Base-by-base conservation (phyloP, 805 yeast species). In the Kodamaea leandrae region DNA sequence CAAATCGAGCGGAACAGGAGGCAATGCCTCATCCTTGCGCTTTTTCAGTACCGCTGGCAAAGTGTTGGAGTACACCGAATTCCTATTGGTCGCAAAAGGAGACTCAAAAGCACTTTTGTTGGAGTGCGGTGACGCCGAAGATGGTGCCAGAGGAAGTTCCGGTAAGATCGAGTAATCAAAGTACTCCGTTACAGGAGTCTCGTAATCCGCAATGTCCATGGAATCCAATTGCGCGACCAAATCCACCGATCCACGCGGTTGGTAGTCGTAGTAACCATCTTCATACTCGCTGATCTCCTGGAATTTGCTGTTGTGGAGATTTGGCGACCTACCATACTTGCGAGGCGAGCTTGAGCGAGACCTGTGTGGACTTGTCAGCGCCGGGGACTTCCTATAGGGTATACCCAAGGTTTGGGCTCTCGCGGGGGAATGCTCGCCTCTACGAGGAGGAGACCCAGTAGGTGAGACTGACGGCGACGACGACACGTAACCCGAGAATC, bases 1-100 rank as follows among this genome's bases (percentile, higher is more conserved):
- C 14, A 78, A 50, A 33, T 67, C 70, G 4, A 73, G 50, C 4
- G 78, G 77, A 2, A 71, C 59, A 0, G 71, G 70, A 0, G 78
- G 78, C 8, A 72, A 53, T 3, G 41, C 51, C 8, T 52, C 58
- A 18, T 51, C 51, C 29, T 52, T 55, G 15, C 48, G 37, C 20
- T 16, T 6, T 44, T 36, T 13, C 38, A 46, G 19, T 36, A 39
- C 13, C 19, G 42, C n/a, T 16, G 43, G 39, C 5, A 36, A 14
- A 7, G 38, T 23, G 1, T 28, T 33, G 5, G 44, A 40, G 26
- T 24, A 20, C 16, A 32, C 21, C 17, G 33, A 21, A 14, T 25
- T 39, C 25, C 43, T 19, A 32, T 39, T 19, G 17, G 9, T 9
- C 37, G 45, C 20, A 39, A 33, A 17, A 13, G 10, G 27, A 37